Conservation (phyloP, 2,329 filamentous ascomycete species). For the Cladorrhinum sp. region DNA sequence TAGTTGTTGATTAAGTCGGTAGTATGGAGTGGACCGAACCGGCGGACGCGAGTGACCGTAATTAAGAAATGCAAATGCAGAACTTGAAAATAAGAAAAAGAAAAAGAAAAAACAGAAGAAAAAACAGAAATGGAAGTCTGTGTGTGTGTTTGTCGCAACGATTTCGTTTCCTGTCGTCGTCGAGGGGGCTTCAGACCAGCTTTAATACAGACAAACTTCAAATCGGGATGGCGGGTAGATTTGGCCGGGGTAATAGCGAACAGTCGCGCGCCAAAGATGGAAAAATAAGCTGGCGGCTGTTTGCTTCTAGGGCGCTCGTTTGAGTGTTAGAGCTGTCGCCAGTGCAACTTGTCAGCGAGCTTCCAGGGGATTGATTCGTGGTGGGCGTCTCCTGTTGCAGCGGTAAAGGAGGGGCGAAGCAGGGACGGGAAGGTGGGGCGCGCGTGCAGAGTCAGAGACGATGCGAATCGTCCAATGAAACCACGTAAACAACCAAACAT, state of each 20-base stretch:
- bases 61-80: neutral
- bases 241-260: conserved; percentile 18
- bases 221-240: conserved; percentile 5
- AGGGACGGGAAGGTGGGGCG: neutral
- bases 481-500: conserved; percentile 3
- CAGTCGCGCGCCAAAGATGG: conserved; percentile 28
- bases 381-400: conserved; percentile 24
- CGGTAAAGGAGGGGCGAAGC: conserved; percentile 29
- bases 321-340: conserved; percentile 31
- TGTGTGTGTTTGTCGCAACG: conserved; percentile 11
- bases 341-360: conserved; percentile 24
- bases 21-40: neutral
- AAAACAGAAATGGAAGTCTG: neutral
- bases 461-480: conserved; percentile 16
- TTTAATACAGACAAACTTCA: conserved; percentile 27
- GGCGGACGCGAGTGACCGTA: neutral
- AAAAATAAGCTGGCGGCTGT: conserved; percentile 13
- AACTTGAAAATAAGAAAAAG: neutral
- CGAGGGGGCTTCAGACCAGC: conserved; percentile 25
- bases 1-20: conserved; percentile 9
- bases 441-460: conserved; percentile 3
- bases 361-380: conserved; percentile 27
- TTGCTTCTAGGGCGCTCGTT: conserved; percentile 16
- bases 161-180: conserved; percentile 23
- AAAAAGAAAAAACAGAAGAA: neutral